These are phyloP conservation scores for Geranomyces michiganensis DNA, from an alignment of 192 early-diverging fungal genomes.

Conservation along the genomic window DNA sequence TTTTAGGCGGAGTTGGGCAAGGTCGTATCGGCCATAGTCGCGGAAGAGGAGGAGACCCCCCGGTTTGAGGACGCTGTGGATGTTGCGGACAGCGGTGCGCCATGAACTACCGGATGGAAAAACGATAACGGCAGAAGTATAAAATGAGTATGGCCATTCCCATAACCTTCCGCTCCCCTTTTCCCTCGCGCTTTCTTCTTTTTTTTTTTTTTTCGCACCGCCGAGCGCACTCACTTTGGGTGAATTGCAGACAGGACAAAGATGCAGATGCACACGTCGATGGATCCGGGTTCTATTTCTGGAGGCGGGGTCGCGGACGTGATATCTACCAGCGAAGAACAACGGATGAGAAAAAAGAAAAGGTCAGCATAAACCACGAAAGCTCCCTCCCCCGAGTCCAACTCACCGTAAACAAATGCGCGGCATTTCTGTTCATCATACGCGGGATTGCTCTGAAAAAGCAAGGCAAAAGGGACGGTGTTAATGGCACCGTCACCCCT, in stretches of 20 bases:
- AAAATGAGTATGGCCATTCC: too few relatives aligned
- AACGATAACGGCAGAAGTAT: too few relatives aligned
- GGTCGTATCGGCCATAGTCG: conserved; percentile 98
- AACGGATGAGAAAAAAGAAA: too few relatives aligned
- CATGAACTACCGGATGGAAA: too few relatives aligned
- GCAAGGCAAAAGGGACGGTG: neutral
- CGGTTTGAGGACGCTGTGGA: conserved; percentile 83
- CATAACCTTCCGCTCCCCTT: too few relatives aligned
- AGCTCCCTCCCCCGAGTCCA: neutral
- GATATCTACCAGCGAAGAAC: conserved; percentile 80
- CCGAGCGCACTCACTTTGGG: conserved; percentile 57
- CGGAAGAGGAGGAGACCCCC: conserved; percentile 88
- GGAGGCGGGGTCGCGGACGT: conserved; percentile 74
- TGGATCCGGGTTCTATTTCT: conserved; percentile 75
- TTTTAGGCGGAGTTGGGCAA: conserved; percentile 97
- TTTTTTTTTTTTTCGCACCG: too few relatives aligned
- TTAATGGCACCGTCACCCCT: neutral
- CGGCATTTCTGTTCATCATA: conserved; percentile 74
- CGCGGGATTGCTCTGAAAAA: conserved; percentile 32
- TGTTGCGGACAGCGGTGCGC: conserved; percentile 78
- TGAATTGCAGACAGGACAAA: conserved; percentile 95
- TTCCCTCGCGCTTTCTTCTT: too few relatives aligned
- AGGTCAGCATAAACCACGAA: neutral
- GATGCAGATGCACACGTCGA: conserved; percentile 92
- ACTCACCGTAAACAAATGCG: conserved; percentile 85